These are phyloP conservation scores for Citropsis articulata DNA, from an alignment of 345 rosid species.

Conservation along the genomic window DNA sequence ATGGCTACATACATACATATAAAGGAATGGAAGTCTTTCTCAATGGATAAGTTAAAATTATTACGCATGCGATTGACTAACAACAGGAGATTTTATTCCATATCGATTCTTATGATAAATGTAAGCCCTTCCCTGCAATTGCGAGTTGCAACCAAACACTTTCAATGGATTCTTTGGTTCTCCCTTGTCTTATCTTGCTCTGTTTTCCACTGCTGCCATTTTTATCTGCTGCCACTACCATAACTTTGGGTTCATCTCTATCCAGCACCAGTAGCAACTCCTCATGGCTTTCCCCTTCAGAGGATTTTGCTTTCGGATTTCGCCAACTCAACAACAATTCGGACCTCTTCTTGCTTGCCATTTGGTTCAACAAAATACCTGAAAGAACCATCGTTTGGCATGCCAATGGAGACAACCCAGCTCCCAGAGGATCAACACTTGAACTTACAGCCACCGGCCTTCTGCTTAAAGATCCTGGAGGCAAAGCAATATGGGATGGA, in stretches of 20 bases:
- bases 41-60: no score
- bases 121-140: background rate
- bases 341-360: slow-evolving; percentile 27
- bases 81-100: no score
- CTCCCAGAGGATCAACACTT: slow-evolving; percentile 26
- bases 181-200: slow-evolving; percentile 3
- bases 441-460: slow-evolving; percentile 17
- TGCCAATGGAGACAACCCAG: slow-evolving; percentile 22
- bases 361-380: slow-evolving; percentile 36
- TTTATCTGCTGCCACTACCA: slow-evolving; percentile 8
- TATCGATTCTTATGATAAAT: background rate
- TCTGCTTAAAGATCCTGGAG: slow-evolving; percentile 20
- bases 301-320: slow-evolving; percentile 30
- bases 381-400: slow-evolving; percentile 28
- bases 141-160: background rate
- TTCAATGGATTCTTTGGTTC: background rate
- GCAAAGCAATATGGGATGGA: slow-evolving; percentile 4
- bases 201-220: background rate
- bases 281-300: slow-evolving; percentile 18
- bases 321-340: slow-evolving; percentile 8
- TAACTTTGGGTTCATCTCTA: slow-evolving; percentile 14
- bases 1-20: no score
- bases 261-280: slow-evolving; percentile 9
- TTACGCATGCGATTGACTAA: no score
- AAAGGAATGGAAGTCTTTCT: no score